These are phyloP conservation scores for Apostasia ramifera DNA, from an alignment of 106 monocot genomes.

Conservation along the genomic window DNA sequence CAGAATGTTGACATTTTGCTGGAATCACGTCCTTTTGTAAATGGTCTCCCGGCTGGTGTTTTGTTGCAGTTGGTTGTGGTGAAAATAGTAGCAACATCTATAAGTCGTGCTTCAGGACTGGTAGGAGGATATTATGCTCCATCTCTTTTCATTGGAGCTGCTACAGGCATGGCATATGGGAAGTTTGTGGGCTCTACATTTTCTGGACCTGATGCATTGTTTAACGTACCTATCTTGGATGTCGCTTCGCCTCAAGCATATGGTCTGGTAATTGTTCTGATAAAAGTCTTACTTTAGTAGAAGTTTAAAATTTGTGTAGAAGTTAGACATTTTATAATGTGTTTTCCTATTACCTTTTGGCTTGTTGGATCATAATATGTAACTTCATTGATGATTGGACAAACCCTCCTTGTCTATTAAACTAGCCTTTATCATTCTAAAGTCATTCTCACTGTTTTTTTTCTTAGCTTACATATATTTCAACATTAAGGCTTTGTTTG, in stretches of 20 bases:
- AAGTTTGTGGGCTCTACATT: conserved; percentile 46
- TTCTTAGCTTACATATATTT: too few species aligned
- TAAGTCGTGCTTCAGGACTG: conserved; percentile 78
- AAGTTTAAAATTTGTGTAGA: too few species aligned
- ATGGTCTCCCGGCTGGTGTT: conserved; percentile 45
- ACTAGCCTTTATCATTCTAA: too few species aligned
- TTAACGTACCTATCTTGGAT: conserved; percentile 56
- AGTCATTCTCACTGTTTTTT: too few species aligned
- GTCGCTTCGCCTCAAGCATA: conserved; percentile 96
- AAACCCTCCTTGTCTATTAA: too few species aligned
- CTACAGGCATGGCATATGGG: conserved; percentile 96
- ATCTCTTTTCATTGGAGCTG: conserved; percentile 96
- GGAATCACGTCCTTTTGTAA: conserved; percentile 72
- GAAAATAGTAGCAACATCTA: conserved; percentile 77
- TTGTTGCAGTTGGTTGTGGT: conserved; percentile 83
- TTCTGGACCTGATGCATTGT: conserved; percentile 35
- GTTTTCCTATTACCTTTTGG: too few species aligned
- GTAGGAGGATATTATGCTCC: conserved; percentile 98
- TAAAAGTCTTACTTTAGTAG: neutral
- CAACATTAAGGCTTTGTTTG: too few species aligned
- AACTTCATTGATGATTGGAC: too few species aligned
- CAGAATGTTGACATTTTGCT: conserved; percentile 90
- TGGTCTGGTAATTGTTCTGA: conserved; percentile 55
- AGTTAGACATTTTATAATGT: too few species aligned
- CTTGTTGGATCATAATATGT: too few species aligned